Conservation (phyloP, 139 green algal genomes). For the Bryopsis sp. region DNA sequence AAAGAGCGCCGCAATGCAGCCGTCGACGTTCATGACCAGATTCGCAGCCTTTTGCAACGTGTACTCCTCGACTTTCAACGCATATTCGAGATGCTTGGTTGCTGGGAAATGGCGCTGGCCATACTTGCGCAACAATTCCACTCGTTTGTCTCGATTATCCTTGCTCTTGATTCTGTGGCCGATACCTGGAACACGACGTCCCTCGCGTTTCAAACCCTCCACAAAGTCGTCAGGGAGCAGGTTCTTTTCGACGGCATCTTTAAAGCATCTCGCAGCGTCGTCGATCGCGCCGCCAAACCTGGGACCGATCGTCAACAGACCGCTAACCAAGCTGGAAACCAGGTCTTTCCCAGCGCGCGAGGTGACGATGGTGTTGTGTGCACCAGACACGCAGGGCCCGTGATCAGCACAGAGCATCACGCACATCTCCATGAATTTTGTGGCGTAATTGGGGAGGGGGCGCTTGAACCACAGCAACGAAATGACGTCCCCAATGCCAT, state of each 20-base stretch:
- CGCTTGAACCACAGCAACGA: constrained; percentile 83
- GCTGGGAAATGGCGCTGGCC: constrained; percentile 75
- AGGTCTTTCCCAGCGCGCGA: no score
- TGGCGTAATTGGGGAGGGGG: constrained; percentile 69
- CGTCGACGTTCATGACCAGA: constrained; percentile 83
- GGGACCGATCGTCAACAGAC: no score
- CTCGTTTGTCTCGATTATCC: constrained; percentile 89
- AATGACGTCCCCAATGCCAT: constrained; percentile 80
- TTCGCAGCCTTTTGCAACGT: constrained; percentile 86
- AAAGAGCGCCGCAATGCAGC: constrained; percentile 88
- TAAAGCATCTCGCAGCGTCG: no score
- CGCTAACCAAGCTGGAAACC: no score
- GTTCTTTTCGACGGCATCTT: no score
- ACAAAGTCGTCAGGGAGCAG: no score
- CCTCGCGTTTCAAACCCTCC: no score
- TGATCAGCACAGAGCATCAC: constrained; percentile 93
- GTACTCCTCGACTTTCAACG: constrained; percentile 78
- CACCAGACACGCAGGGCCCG: no score
- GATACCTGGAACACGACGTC: constrained; percentile 76
- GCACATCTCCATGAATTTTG: constrained; percentile 90
- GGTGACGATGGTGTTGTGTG: no score
- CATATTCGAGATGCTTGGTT: constrained; percentile 84
- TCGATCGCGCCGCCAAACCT: no score
- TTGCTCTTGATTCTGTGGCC: constrained; percentile 92
- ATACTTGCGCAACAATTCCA: constrained; percentile 86